Evolutionary conservation across 257 asterid species (phyloP).

Genomic region (Solanum megistacrolobum): DNA sequence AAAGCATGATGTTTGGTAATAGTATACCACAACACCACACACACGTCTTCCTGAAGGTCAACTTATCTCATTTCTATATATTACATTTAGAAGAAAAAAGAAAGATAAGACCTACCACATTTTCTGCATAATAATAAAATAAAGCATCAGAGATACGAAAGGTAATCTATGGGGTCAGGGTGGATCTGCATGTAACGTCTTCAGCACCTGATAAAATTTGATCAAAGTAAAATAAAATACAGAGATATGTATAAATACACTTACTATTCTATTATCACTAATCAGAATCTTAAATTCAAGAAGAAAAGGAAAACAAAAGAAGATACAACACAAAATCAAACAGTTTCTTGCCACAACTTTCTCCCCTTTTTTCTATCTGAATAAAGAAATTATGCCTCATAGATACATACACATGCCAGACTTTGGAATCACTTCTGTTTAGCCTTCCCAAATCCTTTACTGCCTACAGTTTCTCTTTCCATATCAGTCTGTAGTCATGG

Average conservation of each 20-base stretch:
- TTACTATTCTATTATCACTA: constrained; percentile 46
- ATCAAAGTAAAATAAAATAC: background rate
- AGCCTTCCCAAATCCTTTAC: constrained; percentile 23
- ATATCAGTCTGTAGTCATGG: constrained; percentile 73
- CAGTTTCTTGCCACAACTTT: constrained; percentile 31
- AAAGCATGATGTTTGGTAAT: background rate
- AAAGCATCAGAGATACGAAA: background rate
- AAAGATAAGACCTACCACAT: background rate
- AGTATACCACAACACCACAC: background rate
- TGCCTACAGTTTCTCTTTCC: constrained; percentile 8
- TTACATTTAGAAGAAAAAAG: background rate
- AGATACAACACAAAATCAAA: constrained; percentile 34
- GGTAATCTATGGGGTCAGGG: background rate
- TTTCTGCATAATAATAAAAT: background rate
- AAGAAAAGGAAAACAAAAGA: constrained; percentile 15
- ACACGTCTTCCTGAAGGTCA: background rate
- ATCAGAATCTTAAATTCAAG: constrained; percentile 34
- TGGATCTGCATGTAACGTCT: background rate
- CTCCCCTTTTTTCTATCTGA: constrained; percentile 38
- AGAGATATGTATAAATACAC: constrained; percentile 28
- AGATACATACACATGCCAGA: constrained; percentile 59
- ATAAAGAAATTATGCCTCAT: constrained; percentile 43
- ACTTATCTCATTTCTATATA: background rate
- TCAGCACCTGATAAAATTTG: background rate
- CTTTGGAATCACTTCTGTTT: constrained; percentile 12